Evolutionary conservation across 2,329 filamentous ascomycete species (phyloP).

Genomic region (Ophidiomyces ophidiicola): DNA sequence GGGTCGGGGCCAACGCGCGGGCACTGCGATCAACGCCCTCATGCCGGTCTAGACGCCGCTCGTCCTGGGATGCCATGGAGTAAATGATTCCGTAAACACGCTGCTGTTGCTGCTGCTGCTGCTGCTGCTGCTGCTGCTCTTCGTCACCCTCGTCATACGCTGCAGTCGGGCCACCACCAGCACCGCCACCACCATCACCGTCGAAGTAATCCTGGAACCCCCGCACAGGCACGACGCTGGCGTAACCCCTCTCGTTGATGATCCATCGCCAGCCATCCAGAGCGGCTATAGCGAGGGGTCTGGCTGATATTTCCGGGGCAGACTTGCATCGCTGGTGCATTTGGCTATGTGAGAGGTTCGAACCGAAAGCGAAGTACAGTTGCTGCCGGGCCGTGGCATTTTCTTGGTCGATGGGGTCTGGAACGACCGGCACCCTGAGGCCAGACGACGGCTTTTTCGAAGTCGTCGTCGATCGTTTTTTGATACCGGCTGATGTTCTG

Average conservation of each 20-base stretch:
- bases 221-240: slow-evolving; percentile 27
- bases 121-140: too few relatives aligned
- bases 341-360: slow-evolving; percentile 33
- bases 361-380: slow-evolving; percentile 36
- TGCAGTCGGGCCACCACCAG: slow-evolving; percentile 15
- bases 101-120: too few relatives aligned
- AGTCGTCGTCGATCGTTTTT: too few relatives aligned
- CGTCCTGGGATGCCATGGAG: slow-evolving; percentile 28
- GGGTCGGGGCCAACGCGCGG: slow-evolving; percentile 5
- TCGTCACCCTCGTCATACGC: neutral
- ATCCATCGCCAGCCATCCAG: slow-evolving; percentile 32
- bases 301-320: slow-evolving; percentile 23
- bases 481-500: too few relatives aligned
- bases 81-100: slow-evolving; percentile 33
- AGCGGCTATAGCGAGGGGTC: slow-evolving; percentile 27
- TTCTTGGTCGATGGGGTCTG: too few relatives aligned
- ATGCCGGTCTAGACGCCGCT: slow-evolving; percentile 25
- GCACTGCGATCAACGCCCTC: slow-evolving; percentile 21
- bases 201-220: slow-evolving; percentile 2
- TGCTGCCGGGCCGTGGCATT: neutral
- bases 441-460: too few relatives aligned
- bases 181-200: neutral
- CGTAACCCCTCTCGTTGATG: slow-evolving; percentile 32
- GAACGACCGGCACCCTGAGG: too few relatives aligned
- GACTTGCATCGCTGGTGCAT: slow-evolving; percentile 29